Conservation (phyloP, 2,329 filamentous ascomycete species). For the Hypomyces rosellus region DNA sequence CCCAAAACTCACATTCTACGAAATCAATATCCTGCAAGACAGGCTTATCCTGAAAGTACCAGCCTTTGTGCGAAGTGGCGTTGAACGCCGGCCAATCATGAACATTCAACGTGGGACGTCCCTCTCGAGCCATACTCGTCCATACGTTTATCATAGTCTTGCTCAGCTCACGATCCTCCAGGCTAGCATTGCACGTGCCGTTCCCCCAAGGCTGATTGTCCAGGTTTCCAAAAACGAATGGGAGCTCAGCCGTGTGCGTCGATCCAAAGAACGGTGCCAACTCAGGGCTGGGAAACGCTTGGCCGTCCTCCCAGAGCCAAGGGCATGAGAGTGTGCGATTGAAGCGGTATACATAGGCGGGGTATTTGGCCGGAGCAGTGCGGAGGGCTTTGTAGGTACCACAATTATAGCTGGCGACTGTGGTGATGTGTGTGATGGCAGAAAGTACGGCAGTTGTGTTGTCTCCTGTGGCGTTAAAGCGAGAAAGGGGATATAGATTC, state of each 20-base stretch:
- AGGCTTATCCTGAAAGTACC: not conserved
- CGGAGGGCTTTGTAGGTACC: constrained; percentile 10
- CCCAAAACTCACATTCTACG: constrained; percentile 17
- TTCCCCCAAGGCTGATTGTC: constrained; percentile 14
- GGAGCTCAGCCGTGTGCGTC: constrained; percentile 14
- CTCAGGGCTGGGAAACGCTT: constrained; percentile 5
- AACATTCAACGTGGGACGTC: not conserved
- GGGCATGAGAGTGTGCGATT: constrained; percentile 12
- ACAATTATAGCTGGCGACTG: constrained; percentile 12
- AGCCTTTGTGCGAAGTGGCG: not conserved
- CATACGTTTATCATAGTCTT: constrained; percentile 9
- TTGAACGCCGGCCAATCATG: no score
- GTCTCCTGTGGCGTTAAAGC: constrained; percentile 11
- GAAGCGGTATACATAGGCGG: constrained; percentile 14
- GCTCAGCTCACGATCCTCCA: constrained; percentile 10
- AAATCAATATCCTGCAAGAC: constrained; percentile 4
- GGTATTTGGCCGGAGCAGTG: constrained; percentile 6
- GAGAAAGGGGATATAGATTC: constrained; percentile 13
- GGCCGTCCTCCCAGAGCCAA: constrained; percentile 11
- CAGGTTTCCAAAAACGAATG: constrained; percentile 15
- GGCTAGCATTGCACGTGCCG: constrained; percentile 12
- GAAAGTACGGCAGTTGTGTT: constrained; percentile 7
- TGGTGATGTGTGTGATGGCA: constrained; percentile 13
- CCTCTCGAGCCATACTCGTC: constrained; percentile 14
- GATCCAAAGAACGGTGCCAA: constrained; percentile 6